phyloP scores from a whole-genome alignment of 345 rosid genomes.

The Salix suchowensis region DNA sequence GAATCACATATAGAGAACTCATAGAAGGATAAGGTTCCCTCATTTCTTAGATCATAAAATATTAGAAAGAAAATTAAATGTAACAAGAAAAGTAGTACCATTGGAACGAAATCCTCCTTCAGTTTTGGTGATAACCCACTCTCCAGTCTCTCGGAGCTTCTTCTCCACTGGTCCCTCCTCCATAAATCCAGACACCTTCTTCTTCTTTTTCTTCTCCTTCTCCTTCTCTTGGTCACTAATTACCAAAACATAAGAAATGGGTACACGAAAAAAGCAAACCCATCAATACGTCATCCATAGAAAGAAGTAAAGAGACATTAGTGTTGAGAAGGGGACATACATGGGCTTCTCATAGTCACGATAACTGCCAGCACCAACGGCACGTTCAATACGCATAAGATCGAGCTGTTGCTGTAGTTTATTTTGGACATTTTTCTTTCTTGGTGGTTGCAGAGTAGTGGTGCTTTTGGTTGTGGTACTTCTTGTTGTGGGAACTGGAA shows the following conservation, averaged over 20 bases:
- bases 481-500: slow-evolving; percentile 1
- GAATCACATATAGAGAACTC: not conserved
- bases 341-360: slow-evolving; percentile 52
- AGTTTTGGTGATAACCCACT: slow-evolving; percentile 42
- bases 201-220: slow-evolving; percentile 25
- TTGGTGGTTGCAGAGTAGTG: not conserved
- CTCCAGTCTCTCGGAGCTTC: slow-evolving; percentile 70
- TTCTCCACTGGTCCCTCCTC: slow-evolving; percentile 57
- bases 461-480: not conserved
- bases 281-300: not conserved
- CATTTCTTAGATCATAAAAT: slow-evolving; percentile 1
- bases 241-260: not conserved
- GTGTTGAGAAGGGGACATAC: slow-evolving; percentile 17
- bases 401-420: slow-evolving; percentile 30
- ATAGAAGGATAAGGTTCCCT: not conserved
- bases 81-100: slow-evolving; percentile 28
- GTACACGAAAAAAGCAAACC: not conserved
- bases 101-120: slow-evolving; percentile 51
- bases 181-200: slow-evolving; percentile 36
- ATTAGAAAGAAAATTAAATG: not conserved
- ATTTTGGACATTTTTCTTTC: not conserved
- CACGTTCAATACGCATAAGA: slow-evolving; percentile 59
- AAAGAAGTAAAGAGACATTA: not conserved
- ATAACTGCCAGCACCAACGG: slow-evolving; percentile 75
- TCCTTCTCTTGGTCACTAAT: slow-evolving; percentile 39